Percentiles rank a stretch among this genome's conserved stretches.
Conservation (phyloP, 1,139 yeast genomes). For the Nakaseomyces bracarensis region DNA sequence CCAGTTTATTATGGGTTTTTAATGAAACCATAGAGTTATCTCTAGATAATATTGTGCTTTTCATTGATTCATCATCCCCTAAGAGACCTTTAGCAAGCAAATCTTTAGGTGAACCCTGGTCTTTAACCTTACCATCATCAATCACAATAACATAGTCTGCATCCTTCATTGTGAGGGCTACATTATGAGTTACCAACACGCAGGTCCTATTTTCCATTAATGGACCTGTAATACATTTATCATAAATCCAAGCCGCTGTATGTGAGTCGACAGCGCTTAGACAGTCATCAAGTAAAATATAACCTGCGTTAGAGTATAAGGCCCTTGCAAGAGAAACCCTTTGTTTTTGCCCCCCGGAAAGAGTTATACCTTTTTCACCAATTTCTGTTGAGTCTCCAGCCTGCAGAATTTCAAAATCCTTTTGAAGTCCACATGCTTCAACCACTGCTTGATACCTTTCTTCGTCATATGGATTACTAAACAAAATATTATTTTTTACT, state of each 20-base stretch:
- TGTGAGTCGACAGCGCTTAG: conserved; percentile 89
- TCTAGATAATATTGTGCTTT: conserved; percentile 8
- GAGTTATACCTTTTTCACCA: conserved; percentile 85
- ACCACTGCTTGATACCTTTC: conserved; percentile 65
- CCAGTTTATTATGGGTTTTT: conserved; percentile 28
- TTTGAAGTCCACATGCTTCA: conserved; percentile 66
- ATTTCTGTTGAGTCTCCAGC: conserved; percentile 76
- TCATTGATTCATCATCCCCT: conserved; percentile 11
- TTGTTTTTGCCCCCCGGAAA: conserved; percentile 92
- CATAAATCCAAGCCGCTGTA: conserved; percentile 80
- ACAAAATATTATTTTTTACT: conserved; percentile 64
- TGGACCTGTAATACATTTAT: conserved; percentile 73
- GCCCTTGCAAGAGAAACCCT: conserved; percentile 89
- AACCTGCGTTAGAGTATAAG: conserved; percentile 67
- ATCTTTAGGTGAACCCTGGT: conserved; percentile 57
- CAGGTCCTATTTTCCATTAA: conserved; percentile 73
- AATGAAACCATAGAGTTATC: background rate
- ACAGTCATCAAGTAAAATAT: conserved; percentile 76
- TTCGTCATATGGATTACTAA: conserved; percentile 59
- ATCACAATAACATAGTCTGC: conserved; percentile 67
- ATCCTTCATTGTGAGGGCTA: conserved; percentile 69
- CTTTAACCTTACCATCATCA: conserved; percentile 67
- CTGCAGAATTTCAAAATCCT: conserved; percentile 57
- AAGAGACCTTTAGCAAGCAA: conserved; percentile 41
- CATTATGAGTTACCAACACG: conserved; percentile 79